Conservation (phyloP, 805 yeast genomes). For the Priceomyces melissophilus region DNA sequence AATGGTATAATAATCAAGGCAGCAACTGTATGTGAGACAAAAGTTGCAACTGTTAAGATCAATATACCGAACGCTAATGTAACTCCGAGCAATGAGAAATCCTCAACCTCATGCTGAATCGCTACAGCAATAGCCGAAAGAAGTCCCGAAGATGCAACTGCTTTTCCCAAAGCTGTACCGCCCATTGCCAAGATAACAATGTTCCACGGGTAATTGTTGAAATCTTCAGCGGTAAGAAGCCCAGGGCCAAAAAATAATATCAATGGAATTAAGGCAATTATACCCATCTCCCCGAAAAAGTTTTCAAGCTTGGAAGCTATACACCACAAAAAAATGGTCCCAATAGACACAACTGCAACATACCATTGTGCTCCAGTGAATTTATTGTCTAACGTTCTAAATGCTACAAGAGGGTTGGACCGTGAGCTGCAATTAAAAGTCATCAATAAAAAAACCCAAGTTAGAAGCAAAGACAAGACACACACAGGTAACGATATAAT, state of each 20-base stretch:
- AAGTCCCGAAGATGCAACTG: constrained; percentile 88
- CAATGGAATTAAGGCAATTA: constrained; percentile 85
- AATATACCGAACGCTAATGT: constrained; percentile 77
- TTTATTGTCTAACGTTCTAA: constrained; percentile 57
- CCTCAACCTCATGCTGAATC: constrained; percentile 65
- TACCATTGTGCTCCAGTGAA: constrained; percentile 75
- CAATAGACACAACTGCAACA: constrained; percentile 60
- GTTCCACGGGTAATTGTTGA: constrained; percentile 95
- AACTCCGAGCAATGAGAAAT: constrained; percentile 68
- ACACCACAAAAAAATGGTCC: constrained; percentile 88
- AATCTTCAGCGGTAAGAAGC: constrained; percentile 79
- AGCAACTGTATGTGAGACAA: constrained; percentile 95
- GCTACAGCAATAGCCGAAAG: constrained; percentile 69
- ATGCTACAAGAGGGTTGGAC: constrained; percentile 50
- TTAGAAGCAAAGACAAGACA: constrained; percentile 35
- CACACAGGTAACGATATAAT: constrained; percentile 49
- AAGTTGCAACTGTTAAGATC: constrained; percentile 83
- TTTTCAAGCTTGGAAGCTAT: constrained; percentile 70
- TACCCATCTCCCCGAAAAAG: constrained; percentile 93
- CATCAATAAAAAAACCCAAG: constrained; percentile 51
- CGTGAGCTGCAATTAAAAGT: constrained; percentile 51
- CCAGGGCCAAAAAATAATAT: constrained; percentile 94
- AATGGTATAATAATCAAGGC: constrained; percentile 90
- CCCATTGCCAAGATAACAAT: constrained; percentile 97
- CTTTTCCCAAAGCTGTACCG: constrained; percentile 92